Base-by-base conservation (phyloP, 805 yeast species). In the Lipomyces sp. region DNA sequence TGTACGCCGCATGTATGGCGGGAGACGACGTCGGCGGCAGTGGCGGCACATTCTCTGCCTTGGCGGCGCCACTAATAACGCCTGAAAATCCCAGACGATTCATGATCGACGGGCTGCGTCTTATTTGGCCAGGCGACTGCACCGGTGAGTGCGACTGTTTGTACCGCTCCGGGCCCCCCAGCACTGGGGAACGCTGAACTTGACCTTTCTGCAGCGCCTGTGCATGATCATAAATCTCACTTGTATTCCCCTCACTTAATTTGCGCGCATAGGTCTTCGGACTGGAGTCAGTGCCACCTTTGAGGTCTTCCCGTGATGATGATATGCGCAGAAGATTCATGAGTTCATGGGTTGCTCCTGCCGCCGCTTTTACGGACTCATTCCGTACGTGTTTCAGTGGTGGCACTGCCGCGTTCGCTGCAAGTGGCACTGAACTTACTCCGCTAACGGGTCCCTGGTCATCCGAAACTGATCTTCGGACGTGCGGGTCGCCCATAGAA, bases 51-150 rank as follows among this genome's bases (percentile, higher is more conserved):
- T n/a, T 42, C 48, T 42, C 24, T 24, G 48, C 3, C 48, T 42
- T 42, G 4, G 48, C 24, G 1, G 57, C 18, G 34, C 45, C 37
- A n/a, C 51, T 33, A 13, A 53, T 53, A 18, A 60, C 35, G 4
- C 60, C 64, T 8, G 64, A 37, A 32, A 61, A 55, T 33, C 64
- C 64, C 8, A 61, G 42, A 48, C 59, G 64, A 45, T 33, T 55
- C 39, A 61, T 54, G 24, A 61, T 55, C 24, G 64, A 61, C n/a
- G 57, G 30, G n/a, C 11, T 45, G 42, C 37, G 58, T 32, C 30
- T 18, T 18, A 37, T 42, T 18, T 32, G 30, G 10, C 24, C 24
- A 5, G 48, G 24, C 11, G 55, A 53, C 33, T 53, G 55, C 29
- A 24, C 3, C n/a, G 29, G 48, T 2, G 48, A 42, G 24, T 6